phyloP scores from a whole-genome alignment of 768 basidiomycete genomes.

The Lactarius hatsudake region DNA sequence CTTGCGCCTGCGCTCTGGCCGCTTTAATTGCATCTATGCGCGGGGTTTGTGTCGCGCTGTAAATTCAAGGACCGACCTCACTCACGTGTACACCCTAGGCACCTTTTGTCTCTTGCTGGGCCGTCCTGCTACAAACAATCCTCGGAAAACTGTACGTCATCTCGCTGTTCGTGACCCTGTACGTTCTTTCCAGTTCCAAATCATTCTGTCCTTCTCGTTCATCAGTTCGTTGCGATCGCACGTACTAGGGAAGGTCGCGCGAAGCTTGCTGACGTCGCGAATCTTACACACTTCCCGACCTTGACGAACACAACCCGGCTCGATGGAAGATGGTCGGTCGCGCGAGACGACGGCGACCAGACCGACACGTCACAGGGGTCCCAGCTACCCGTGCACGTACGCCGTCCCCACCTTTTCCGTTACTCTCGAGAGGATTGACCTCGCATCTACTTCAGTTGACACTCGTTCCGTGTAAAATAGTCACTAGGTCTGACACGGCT shows the following conservation, averaged over 20 bases:
- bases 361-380: background rate
- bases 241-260: conserved; percentile 19
- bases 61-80: background rate
- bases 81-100: conserved; percentile 13
- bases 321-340: background rate
- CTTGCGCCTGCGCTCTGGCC: conserved; percentile 31
- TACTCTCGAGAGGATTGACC: background rate
- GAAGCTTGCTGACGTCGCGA: background rate
- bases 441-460: background rate
- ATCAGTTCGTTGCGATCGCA: background rate
- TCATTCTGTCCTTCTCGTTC: background rate
- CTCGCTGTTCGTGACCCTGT: conserved; percentile 34
- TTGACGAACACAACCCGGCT: background rate
- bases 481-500: background rate
- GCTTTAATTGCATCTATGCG: conserved; percentile 27
- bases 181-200: background rate
- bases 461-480: background rate
- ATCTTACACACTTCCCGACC: conserved; percentile 16
- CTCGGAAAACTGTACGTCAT: conserved; percentile 35
- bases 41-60: background rate
- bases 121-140: conserved; percentile 31
- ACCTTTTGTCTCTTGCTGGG: conserved; percentile 29
- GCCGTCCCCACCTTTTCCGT: background rate
- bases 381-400: background rate
- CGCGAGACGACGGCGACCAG: background rate